These are phyloP conservation scores for Onygena corvina DNA, from an alignment of 2,329 filamentous ascomycete species.

Conservation along the genomic window DNA sequence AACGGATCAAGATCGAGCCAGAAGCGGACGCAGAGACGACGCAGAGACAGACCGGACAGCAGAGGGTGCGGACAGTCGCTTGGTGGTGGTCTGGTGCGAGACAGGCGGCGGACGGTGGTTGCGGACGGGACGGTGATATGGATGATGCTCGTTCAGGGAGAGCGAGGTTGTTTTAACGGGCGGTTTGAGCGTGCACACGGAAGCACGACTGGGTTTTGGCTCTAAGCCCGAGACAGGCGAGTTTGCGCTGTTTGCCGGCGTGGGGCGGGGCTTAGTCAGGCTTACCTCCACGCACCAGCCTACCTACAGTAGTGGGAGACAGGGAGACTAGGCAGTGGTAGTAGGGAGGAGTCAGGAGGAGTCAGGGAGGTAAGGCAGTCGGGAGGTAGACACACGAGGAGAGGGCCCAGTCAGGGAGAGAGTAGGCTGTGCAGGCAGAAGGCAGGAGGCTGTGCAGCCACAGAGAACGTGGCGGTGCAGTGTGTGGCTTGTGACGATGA, in stretches of 20 bases:
- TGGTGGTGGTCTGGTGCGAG: not conserved
- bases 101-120: conserved; percentile 4
- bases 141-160: conserved; percentile 14
- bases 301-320: too few relatives aligned
- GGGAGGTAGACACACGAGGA: too few relatives aligned
- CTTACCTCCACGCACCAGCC: not conserved
- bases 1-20: not conserved
- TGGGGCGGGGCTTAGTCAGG: not conserved
- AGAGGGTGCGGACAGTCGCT: not conserved
- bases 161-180: conserved; percentile 13
- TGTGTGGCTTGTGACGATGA: conserved; percentile 1
- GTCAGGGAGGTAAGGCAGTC: too few relatives aligned
- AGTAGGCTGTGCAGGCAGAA: too few relatives aligned
- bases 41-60: not conserved
- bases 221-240: conserved; percentile 17
- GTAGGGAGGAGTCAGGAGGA: too few relatives aligned
- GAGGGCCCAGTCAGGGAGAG: too few relatives aligned
- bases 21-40: not conserved
- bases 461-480: not conserved
- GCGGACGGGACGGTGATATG: conserved; percentile 13
- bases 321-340: too few relatives aligned
- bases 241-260: conserved; percentile 13
- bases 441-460: too few relatives aligned
- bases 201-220: conserved; percentile 17
- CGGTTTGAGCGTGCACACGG: conserved; percentile 14